These are phyloP conservation scores for Neoboletus brunneissimus DNA, from an alignment of 768 basidiomycete genomes.

Conservation along the genomic window DNA sequence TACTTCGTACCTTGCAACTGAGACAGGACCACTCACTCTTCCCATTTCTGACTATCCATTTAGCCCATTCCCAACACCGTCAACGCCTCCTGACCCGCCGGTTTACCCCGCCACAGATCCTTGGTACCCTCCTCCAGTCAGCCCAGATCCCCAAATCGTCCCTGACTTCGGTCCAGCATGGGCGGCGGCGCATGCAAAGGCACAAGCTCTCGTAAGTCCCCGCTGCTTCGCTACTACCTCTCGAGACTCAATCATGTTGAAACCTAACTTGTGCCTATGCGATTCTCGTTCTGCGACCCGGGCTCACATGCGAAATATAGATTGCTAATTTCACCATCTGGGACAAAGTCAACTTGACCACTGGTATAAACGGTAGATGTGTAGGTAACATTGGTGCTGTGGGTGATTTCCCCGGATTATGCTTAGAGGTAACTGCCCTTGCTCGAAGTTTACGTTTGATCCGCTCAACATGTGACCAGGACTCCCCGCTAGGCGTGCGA, in stretches of 20 bases:
- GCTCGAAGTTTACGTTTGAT: neutral
- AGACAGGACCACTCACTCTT: conserved; percentile 28
- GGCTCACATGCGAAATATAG: conserved; percentile 21
- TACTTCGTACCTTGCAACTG: conserved; percentile 8
- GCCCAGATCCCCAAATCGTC: conserved; percentile 32
- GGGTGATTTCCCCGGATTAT: neutral
- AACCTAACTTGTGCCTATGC: neutral
- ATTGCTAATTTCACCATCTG: conserved; percentile 47
- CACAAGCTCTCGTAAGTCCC: conserved; percentile 44
- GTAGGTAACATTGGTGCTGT: neutral
- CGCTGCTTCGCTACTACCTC: neutral
- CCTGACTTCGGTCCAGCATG: conserved; percentile 46
- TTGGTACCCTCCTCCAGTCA: conserved; percentile 48
- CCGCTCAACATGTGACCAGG: neutral
- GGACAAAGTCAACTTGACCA: conserved; percentile 25
- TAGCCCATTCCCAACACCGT: conserved; percentile 55
- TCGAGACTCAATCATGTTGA: neutral
- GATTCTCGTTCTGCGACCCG: neutral
- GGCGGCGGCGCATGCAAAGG: conserved; percentile 53
- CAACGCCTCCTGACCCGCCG: conserved; percentile 45
- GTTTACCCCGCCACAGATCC: conserved; percentile 54
- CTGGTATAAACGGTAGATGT: neutral
- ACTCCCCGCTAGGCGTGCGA: neutral
- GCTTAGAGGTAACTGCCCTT: neutral
- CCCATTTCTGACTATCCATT: conserved; percentile 42